Percentiles rank a stretch among this genome's conserved stretches.
These are phyloP conservation scores for Coniochaeta ligniaria DNA, from an alignment of 2,329 filamentous ascomycete genomes.

Conservation along the genomic window DNA sequence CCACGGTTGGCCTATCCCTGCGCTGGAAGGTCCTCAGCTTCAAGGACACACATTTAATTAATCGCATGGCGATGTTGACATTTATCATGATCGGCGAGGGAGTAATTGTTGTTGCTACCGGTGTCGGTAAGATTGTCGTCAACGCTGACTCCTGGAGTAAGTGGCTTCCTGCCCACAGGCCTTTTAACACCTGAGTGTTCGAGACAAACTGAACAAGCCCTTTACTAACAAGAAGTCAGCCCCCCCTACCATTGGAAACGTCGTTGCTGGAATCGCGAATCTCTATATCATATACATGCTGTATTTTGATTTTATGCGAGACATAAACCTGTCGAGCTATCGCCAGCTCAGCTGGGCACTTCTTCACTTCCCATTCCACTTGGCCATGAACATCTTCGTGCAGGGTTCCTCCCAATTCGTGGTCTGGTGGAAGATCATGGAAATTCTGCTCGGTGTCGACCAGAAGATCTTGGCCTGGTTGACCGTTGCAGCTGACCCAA, in stretches of 20 bases:
- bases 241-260: slow-evolving; percentile 5
- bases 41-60: slow-evolving; percentile 54
- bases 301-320: slow-evolving; percentile 46
- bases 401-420: slow-evolving; percentile 55
- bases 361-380: slow-evolving; percentile 57
- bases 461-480: slow-evolving; percentile 11
- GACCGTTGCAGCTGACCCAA: slow-evolving; percentile 7
- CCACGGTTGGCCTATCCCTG: slow-evolving; percentile 45
- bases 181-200: no score
- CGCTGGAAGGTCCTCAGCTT: slow-evolving; percentile 51
- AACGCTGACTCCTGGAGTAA: slow-evolving; percentile 30
- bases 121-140: slow-evolving; percentile 42
- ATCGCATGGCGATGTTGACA: slow-evolving; percentile 56
- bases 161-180: slow-evolving; percentile 4
- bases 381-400: slow-evolving; percentile 55
- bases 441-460: slow-evolving; percentile 15
- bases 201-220: slow-evolving; percentile 1
- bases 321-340: slow-evolving; percentile 47
- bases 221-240: background rate
- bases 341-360: slow-evolving; percentile 53
- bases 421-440: slow-evolving; percentile 33
- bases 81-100: slow-evolving; percentile 61
- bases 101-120: slow-evolving; percentile 47
- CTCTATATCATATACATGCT: slow-evolving; percentile 38
- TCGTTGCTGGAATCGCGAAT: slow-evolving; percentile 22